Evolutionary conservation across 1,139 yeast genomes (phyloP), one percentile per base, ranked within the genome.

Genomic region (Hyphopichia burtonii): DNA sequence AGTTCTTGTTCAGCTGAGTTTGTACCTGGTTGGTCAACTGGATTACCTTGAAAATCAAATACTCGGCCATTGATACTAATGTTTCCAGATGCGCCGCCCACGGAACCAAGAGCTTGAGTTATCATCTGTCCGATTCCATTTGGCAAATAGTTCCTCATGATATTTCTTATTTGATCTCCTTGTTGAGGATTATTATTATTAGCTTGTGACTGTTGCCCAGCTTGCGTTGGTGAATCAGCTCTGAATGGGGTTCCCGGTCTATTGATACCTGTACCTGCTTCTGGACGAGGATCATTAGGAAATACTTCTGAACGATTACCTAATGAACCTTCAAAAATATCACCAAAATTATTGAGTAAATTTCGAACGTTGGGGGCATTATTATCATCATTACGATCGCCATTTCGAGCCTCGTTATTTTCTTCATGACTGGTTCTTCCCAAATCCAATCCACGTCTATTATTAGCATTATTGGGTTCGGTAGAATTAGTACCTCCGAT

Each of bases 281-380:
- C 28, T 4, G 7, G 28, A 25, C n/a, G n/a, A 10, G 37, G 28
- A 20, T 33, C 37, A 25, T 34, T 34, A 22, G 34, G 37, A 30
- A 28, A 25, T 17, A 38, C 19, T 3, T 28, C 41, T 5, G 37
- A 16, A 11, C 28, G 33, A 3, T 31, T 31, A 3, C 36, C 40
- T n/a, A 38, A 8, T 4, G 36, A 31, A 25, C 40, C 40, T 25
- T 38, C 40, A 17, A 38, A 38, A 3, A 38, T 38, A 17, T 38
- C 37, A 14, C 41, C 41, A 20, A 38, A 34, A 27, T 34, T 28
- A 28, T 31, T 39, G 22, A 44, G 31, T 6, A 39, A 31, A 31
- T 30, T 42, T n/a, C 43, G 16, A 9, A 38, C 34, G 12, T 20
- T 11, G 12, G 27, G 19, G 20, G 34, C 34, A 17, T 25, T 25